Evolutionary conservation across 768 basidiomycete species (phyloP).

Genomic region (Amyloporia xantha): DNA sequence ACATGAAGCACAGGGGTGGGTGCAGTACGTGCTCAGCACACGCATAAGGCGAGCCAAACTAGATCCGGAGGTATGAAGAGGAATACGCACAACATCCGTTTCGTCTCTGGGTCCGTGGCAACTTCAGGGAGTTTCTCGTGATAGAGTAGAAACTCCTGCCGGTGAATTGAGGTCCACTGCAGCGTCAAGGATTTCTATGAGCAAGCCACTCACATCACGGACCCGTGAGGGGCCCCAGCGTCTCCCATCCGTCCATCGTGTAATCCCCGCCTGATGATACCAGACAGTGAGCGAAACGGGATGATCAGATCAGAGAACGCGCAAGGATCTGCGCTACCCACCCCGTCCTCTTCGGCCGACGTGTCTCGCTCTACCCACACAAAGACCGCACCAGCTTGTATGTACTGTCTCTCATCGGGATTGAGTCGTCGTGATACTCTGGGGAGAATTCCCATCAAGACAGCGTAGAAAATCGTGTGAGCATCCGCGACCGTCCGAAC

Average conservation of each 20-base stretch:
- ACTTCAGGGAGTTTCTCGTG: conserved; percentile 51
- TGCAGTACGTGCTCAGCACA: background rate
- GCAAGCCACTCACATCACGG: conserved; percentile 47
- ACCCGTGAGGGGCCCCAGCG: conserved; percentile 78
- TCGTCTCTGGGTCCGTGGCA: conserved; percentile 15
- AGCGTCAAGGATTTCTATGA: background rate
- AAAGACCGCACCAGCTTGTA: conserved; percentile 63
- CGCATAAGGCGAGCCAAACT: background rate
- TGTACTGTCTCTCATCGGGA: conserved; percentile 65
- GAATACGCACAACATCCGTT: conserved; percentile 19
- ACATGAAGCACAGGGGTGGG: conserved; percentile 7
- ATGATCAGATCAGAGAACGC: background rate
- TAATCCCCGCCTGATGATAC: conserved; percentile 66
- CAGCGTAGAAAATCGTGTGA: conserved; percentile 70
- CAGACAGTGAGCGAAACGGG: background rate
- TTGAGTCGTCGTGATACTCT: conserved; percentile 70
- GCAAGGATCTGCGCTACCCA: conserved; percentile 29
- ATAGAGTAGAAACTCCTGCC: conserved; percentile 72
- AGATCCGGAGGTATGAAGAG: background rate
- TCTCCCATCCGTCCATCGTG: conserved; percentile 70
- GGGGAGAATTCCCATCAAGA: conserved; percentile 46
- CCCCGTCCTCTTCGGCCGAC: conserved; percentile 58
- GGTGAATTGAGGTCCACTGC: conserved; percentile 1
- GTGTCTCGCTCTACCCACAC: conserved; percentile 82
- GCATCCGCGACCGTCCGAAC: conserved; percentile 63